Evolutionary conservation across 139 green algal genomes (phyloP).

Genomic region (Micractinium conductrix): DNA sequence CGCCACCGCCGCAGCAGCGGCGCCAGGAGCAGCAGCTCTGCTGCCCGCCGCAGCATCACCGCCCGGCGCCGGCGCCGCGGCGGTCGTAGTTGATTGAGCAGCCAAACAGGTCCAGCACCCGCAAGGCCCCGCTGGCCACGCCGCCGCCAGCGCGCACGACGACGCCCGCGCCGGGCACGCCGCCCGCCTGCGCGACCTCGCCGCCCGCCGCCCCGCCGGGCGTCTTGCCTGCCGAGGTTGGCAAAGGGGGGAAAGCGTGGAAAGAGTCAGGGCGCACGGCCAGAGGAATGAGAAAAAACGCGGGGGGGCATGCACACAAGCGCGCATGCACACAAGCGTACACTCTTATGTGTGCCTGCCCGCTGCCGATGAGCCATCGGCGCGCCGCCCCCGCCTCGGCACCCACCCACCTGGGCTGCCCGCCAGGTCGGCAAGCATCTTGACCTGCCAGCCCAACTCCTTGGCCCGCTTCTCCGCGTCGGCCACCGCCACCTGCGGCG

Average conservation of each 20-base stretch:
- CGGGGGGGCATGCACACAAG: too few relatives aligned
- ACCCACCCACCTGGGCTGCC: slow-evolving; percentile 16
- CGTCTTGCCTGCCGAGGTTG: slow-evolving; percentile 20
- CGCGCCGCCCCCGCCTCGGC: too few relatives aligned
- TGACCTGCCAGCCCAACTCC: slow-evolving; percentile 55
- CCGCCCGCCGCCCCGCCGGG: slow-evolving; percentile 10
- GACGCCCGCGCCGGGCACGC: neutral
- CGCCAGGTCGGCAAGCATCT: slow-evolving; percentile 48
- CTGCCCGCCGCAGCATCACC: too few relatives aligned
- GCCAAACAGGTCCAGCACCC: slow-evolving; percentile 56
- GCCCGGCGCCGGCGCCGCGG: too few relatives aligned
- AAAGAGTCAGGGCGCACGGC: too few relatives aligned
- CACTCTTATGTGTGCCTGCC: too few relatives aligned
- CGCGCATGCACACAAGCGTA: too few relatives aligned
- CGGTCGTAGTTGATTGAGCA: slow-evolving; percentile 52
- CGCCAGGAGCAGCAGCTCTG: too few relatives aligned
- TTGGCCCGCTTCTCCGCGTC: slow-evolving; percentile 49
- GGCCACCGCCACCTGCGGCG: slow-evolving; percentile 28
- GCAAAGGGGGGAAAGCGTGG: neutral
- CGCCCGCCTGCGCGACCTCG: neutral
- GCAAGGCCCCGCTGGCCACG: slow-evolving; percentile 19
- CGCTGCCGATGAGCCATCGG: too few relatives aligned
- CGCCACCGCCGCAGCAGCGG: too few relatives aligned
- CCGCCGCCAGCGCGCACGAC: neutral
- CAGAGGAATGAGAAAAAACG: too few relatives aligned